These are phyloP conservation scores for Patellifolia procumbens DNA, from an alignment of 179 eudicot genomes.

Conservation along the genomic window DNA sequence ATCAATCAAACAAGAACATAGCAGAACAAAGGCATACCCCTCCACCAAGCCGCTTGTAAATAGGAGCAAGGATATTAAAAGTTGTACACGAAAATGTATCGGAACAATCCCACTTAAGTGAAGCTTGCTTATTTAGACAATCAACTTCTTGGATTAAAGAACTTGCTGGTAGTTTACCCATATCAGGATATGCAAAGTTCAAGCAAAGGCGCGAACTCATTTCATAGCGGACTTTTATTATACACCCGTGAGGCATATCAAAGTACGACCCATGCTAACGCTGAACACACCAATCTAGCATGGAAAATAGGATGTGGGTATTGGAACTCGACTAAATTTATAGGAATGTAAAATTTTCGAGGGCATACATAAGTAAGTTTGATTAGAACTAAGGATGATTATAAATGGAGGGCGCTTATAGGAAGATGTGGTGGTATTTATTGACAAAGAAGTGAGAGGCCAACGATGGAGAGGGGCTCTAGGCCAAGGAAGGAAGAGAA, in stretches of 20 bases:
- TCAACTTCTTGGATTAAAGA: slow-evolving; percentile 7
- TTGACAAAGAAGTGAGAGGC: slow-evolving; percentile 14
- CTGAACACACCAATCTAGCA: not conserved
- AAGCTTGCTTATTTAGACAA: not conserved
- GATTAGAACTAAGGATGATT: too few species aligned
- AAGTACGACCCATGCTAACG: not conserved
- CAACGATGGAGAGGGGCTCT: not conserved
- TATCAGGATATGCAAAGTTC: not conserved
- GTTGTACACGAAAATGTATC: slow-evolving; percentile 69
- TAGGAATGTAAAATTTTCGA: too few species aligned
- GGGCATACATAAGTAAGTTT: too few species aligned
- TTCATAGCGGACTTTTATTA: too few species aligned
- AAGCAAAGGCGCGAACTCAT: too few species aligned
- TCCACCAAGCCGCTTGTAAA: slow-evolving; percentile 70
- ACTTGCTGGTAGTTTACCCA: slow-evolving; percentile 7
- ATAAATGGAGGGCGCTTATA: too few species aligned
- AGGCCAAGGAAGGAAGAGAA: too few species aligned
- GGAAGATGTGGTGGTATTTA: not conserved
- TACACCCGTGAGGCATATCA: not conserved
- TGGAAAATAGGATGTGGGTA: not conserved
- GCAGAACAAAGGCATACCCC: slow-evolving; percentile 38
- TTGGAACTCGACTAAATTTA: too few species aligned
- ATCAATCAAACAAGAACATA: not conserved
- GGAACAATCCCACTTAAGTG: not conserved
- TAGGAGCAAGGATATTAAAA: slow-evolving; percentile 87